Evolutionary conservation across 1,284 basidiomycete species (phyloP), one percentile per base, ranked within the genome.

Genomic region (Cerioporus squamosus): DNA sequence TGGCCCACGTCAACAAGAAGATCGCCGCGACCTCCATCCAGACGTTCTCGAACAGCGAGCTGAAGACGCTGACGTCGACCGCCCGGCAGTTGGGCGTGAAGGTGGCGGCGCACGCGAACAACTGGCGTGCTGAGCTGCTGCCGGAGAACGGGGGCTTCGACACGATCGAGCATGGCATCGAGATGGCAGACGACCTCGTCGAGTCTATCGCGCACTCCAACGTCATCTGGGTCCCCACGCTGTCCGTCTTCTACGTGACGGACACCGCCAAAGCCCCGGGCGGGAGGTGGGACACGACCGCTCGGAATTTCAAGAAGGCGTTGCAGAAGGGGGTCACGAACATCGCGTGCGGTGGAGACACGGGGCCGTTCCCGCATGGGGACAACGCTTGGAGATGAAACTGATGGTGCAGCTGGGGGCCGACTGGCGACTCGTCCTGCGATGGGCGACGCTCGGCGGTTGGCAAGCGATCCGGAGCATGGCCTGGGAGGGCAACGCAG

Each of bases 261-360:
- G 57, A 59, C 24, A 53, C 72, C 7, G 61, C 50, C 29, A 59
- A 62, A 24, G 54, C 58, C 7, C 52, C 62, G 9, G 68, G 66
- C 38, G 70, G 68, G 36, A 44, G 44, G 8, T 87, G 83, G 84
- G 72, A 75, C 45, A 65, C 63, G 33, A 74, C 74, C 1, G 64
- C 70, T 29, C 61, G 61, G 10, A 75, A 77, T 7, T 88, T 90
- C 73, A 64, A 70, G 51, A 69, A 68, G 2, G 84, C 81, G 8
- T 66, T 87, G 10, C 69, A 72, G 23, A 64, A 69, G 2, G 77
- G 76, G 0, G 67, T 80, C 59, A 75, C 79, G 18, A 78, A 77
- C 24, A 78, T 88, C 53, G 84, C 83, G 5, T 83, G 82, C 66
- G 85, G 86, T 3, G 85, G 86, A 2, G 85, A 88, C 68, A 88